Conservation (phyloP, 371 early-diverging fungal species). For the Mucor plumbeus region DNA sequence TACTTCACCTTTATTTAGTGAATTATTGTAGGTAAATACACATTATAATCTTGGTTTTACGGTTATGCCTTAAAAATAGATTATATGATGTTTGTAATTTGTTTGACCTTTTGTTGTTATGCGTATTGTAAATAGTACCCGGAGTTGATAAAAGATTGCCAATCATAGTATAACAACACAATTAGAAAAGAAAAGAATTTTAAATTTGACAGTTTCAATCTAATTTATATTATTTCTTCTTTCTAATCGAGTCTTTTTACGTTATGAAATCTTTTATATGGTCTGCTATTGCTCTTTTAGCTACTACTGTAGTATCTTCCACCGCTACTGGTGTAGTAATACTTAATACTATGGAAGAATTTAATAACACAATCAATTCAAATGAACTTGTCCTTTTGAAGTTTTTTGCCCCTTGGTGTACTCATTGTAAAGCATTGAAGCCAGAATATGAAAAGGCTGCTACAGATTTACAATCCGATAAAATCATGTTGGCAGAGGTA, state of each 20-base stretch:
- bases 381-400: constrained; percentile 83
- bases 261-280: constrained; percentile 10
- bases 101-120: not conserved
- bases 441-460: constrained; percentile 91
- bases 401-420: constrained; percentile 94
- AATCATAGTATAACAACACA: constrained; percentile 3
- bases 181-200: not conserved
- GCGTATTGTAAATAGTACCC: not conserved
- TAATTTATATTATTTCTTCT: not conserved
- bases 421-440: constrained; percentile 81
- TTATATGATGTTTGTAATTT: not conserved
- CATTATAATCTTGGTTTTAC: too few species aligned
- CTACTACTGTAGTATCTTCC: not conserved
- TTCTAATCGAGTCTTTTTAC: not conserved
- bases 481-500: constrained; percentile 82
- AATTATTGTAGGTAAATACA: too few species aligned
- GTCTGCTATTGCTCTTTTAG: constrained; percentile 1
- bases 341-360: constrained; percentile 47
- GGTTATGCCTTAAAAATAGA: not conserved
- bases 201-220: constrained; percentile 4
- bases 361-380: constrained; percentile 59
- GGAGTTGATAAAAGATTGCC: not conserved
- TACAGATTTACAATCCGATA: constrained; percentile 58
- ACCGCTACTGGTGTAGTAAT: not conserved
- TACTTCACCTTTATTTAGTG: too few species aligned